Percentiles rank a stretch among this genome's conserved stretches.
These are phyloP conservation scores for Nymphaea thermarum DNA, from an alignment of 164 flowering plant species.

Conservation along the genomic window DNA sequence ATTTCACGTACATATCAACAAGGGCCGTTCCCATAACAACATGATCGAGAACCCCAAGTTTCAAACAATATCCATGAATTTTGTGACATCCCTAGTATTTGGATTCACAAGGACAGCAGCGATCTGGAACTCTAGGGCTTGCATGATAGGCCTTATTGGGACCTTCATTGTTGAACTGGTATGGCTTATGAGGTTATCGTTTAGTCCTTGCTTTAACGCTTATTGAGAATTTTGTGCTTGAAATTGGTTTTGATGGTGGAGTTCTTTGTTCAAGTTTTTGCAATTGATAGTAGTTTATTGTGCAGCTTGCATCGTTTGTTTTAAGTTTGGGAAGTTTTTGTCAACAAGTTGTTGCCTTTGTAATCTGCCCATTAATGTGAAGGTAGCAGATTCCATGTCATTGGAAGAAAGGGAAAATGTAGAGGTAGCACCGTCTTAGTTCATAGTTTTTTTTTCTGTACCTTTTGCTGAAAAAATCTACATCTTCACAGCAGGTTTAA, in stretches of 20 bases:
- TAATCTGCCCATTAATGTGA: too few relatives aligned
- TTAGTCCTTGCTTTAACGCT: neutral
- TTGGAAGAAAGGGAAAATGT: too few relatives aligned
- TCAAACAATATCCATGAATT: conserved; percentile 26
- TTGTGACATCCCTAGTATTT: conserved; percentile 48
- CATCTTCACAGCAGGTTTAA: too few relatives aligned
- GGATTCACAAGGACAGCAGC: conserved; percentile 91
- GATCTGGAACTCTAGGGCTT: conserved; percentile 87
- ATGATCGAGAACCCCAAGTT: conserved; percentile 19
- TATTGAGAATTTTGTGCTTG: neutral
- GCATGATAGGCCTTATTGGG: conserved; percentile 92
- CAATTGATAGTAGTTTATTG: too few relatives aligned
- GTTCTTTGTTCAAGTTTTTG: neutral
- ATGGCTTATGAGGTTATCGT: neutral
- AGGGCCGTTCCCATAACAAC: conserved; percentile 29
- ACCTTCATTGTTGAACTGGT: conserved; percentile 81
- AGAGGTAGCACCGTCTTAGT: too few relatives aligned
- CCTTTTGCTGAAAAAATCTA: too few relatives aligned
- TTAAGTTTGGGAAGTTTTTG: too few relatives aligned
- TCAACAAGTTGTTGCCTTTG: too few relatives aligned
- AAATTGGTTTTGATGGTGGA: neutral
- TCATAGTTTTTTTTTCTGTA: too few relatives aligned
- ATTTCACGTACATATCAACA: conserved; percentile 28
- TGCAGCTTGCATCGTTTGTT: too few relatives aligned
- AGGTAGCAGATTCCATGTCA: too few relatives aligned